Conservation (phyloP, 2,329 filamentous ascomycete species). For the Periconia digitata region DNA sequence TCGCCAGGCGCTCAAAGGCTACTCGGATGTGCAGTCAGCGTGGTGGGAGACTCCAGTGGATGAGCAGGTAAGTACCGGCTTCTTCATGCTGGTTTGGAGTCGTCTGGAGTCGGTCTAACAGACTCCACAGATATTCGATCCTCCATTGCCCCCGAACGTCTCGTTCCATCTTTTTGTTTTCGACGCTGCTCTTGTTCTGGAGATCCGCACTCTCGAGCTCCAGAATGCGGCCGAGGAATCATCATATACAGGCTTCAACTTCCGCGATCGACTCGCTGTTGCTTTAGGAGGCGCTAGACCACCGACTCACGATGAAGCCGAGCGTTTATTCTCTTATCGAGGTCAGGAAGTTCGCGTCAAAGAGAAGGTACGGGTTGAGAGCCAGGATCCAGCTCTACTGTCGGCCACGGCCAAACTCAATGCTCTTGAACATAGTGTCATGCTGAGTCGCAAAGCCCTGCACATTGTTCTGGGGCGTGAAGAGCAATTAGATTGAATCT, state of each 20-base stretch:
- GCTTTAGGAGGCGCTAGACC: constrained; percentile 47
- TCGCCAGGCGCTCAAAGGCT: constrained; percentile 60
- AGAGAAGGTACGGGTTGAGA: constrained; percentile 88
- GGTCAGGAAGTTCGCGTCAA: constrained; percentile 77
- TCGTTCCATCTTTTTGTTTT: constrained; percentile 66
- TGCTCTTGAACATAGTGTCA: constrained; percentile 73
- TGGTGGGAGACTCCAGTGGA: constrained; percentile 60
- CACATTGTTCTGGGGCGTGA: constrained; percentile 75
- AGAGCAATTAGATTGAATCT: constrained; percentile 31
- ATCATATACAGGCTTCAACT: constrained; percentile 50
- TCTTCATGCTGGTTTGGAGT: neutral
- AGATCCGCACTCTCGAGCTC: constrained; percentile 71
- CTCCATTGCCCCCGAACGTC: constrained; percentile 66
- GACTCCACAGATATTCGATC: constrained; percentile 56
- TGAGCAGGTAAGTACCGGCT: constrained; percentile 54
- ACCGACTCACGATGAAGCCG: constrained; percentile 64
- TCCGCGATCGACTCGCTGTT: constrained; percentile 57
- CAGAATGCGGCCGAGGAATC: constrained; percentile 30
- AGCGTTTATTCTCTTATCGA: constrained; percentile 70
- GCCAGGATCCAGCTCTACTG: constrained; percentile 83
- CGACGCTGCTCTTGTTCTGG: constrained; percentile 59
- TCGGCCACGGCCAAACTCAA: constrained; percentile 80
- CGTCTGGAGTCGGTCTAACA: neutral
- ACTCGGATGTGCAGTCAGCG: constrained; percentile 50
- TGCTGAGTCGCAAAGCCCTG: constrained; percentile 70